These are phyloP conservation scores for Lodderomyces orthopsilosis DNA, from an alignment of 1,139 yeast genomes.

Conservation along the genomic window DNA sequence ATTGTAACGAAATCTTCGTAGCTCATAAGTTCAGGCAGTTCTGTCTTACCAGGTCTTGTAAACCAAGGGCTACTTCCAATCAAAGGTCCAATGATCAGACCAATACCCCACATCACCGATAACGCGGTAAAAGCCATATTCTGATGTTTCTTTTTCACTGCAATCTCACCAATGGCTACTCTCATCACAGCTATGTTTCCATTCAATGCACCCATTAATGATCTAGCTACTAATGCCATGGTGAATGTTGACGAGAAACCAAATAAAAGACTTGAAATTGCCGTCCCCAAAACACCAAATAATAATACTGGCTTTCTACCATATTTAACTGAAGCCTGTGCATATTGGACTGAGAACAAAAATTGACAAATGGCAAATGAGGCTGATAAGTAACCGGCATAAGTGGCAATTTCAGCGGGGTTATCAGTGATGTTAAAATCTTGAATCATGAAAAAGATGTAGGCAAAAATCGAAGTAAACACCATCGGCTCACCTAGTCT, in stretches of 20 bases:
- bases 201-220: constrained; percentile 33
- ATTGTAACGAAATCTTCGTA: constrained; percentile 31
- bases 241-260: constrained; percentile 35
- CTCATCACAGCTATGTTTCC: constrained; percentile 39
- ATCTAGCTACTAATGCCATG: constrained; percentile 32
- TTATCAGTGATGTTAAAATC: constrained; percentile 36
- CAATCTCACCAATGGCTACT: constrained; percentile 39
- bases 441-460: constrained; percentile 39
- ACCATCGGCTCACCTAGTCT: constrained; percentile 39
- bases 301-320: constrained; percentile 35
- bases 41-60: constrained; percentile 25
- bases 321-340: constrained; percentile 28
- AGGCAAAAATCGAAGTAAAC: constrained; percentile 40
- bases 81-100: constrained; percentile 51
- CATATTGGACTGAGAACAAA: constrained; percentile 38
- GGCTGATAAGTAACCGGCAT: constrained; percentile 38
- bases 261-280: constrained; percentile 26
- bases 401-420: constrained; percentile 34
- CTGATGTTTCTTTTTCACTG: constrained; percentile 35
- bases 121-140: constrained; percentile 36
- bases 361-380: constrained; percentile 39
- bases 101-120: constrained; percentile 36
- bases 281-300: constrained; percentile 32
- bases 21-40: constrained; percentile 7
- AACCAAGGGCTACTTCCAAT: constrained; percentile 48